phyloP scores from a whole-genome alignment of 495 filamentous ascomycete genomes.

The Aspergillus wentii region DNA sequence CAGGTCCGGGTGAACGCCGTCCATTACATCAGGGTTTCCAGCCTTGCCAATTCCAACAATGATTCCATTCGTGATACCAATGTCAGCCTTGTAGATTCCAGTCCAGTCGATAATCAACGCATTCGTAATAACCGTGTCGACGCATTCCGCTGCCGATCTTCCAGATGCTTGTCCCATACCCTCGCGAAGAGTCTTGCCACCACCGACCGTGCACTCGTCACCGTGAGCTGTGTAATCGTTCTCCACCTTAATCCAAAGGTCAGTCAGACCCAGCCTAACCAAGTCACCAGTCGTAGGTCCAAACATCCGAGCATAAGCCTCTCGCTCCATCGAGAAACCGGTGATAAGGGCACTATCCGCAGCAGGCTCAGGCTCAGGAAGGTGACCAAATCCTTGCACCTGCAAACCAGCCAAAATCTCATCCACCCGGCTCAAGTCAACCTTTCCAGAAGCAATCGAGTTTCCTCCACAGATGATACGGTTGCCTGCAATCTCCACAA shows the following conservation, averaged over 20 bases:
- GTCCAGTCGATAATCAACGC: conserved; percentile 88
- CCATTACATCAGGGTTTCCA: conserved; percentile 96
- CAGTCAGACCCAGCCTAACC: conserved; percentile 75
- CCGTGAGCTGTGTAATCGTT: conserved; percentile 81
- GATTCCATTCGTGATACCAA: conserved; percentile 83
- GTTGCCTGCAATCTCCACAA: conserved; percentile 85
- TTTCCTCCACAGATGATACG: conserved; percentile 86
- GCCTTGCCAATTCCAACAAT: conserved; percentile 94
- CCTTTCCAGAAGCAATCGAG: conserved; percentile 62
- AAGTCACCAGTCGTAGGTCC: conserved; percentile 86
- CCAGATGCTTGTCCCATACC: conserved; percentile 95
- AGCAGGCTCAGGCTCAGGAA: conserved; percentile 57
- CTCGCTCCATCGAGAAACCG: conserved; percentile 66
- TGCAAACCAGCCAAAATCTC: conserved; percentile 64
- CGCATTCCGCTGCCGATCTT: conserved; percentile 58
- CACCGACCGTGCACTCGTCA: conserved; percentile 94
- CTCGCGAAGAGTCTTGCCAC: conserved; percentile 90
- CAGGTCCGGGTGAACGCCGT: conserved; percentile 73
- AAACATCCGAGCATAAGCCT: conserved; percentile 82
- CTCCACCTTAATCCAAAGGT: conserved; percentile 91
- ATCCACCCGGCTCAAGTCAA: conserved; percentile 57
- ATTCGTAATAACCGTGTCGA: conserved; percentile 91
- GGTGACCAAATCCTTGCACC: conserved; percentile 71
- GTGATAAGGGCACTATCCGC: conserved; percentile 51
- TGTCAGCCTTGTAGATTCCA: conserved; percentile 96